Evolutionary conservation across 345 rosid genomes (phyloP).

Genomic region (Cochlearia excelsa): DNA sequence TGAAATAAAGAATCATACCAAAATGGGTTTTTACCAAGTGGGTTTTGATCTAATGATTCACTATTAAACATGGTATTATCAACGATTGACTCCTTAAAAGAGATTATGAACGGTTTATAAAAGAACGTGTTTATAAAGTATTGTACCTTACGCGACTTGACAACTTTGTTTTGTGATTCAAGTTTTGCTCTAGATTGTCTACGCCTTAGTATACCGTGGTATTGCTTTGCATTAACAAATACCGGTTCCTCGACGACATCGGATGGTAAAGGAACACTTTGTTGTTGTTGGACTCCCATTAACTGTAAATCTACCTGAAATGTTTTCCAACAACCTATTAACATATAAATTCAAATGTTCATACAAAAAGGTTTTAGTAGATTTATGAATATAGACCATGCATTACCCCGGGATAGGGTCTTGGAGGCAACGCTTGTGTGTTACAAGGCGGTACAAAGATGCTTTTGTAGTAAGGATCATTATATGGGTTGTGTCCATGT

Average conservation of each 20-base stretch:
- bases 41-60: too few species aligned
- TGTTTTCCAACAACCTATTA: conserved; percentile 1
- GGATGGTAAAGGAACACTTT: conserved; percentile 85
- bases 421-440: conserved; percentile 58
- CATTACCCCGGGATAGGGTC: conserved; percentile 52
- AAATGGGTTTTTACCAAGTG: neutral
- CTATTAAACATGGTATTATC: too few species aligned
- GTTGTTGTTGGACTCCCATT: conserved; percentile 93
- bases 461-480: conserved; percentile 92
- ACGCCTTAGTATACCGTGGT: conserved; percentile 91
- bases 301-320: conserved; percentile 77
- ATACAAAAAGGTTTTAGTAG: neutral
- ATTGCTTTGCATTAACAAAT: conserved; percentile 97
- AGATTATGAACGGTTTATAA: too few species aligned
- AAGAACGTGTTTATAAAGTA: too few species aligned
- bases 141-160: conserved; percentile 76
- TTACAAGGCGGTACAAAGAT: conserved; percentile 60
- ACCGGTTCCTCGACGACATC: conserved; percentile 97
- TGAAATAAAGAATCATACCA: conserved; percentile 13
- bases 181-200: conserved; percentile 96
- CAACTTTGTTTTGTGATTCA: conserved; percentile 64
- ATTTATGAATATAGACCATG: conserved; percentile 6
- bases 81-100: too few species aligned
- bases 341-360: neutral
- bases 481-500: conserved; percentile 73